Percentiles rank a stretch among this genome's conserved stretches.
phyloP scores from a whole-genome alignment of 1,284 basidiomycete genomes.

The Lentinula novae-zelandiae region DNA sequence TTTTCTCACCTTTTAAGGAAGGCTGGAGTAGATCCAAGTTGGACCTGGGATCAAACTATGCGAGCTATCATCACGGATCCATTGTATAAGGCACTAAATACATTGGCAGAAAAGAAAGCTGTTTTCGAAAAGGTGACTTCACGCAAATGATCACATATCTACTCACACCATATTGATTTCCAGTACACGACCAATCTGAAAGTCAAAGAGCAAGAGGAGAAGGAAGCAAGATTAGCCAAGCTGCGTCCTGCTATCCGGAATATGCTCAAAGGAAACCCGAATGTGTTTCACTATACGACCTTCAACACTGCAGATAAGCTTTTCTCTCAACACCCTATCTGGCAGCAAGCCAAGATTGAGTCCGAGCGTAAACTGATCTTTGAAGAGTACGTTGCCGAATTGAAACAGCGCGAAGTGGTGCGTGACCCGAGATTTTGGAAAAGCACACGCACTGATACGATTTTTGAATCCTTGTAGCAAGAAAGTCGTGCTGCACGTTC shows the following conservation, averaged over 20 bases:
- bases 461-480: conserved; percentile 44
- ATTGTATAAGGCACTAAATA: conserved; percentile 91
- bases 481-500: conserved; percentile 71
- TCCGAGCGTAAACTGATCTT: conserved; percentile 83
- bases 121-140: conserved; percentile 82
- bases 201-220: conserved; percentile 70
- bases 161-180: conserved; percentile 8
- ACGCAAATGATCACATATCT: neutral
- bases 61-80: conserved; percentile 97
- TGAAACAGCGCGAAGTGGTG: conserved; percentile 84
- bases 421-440: conserved; percentile 24
- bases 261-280: conserved; percentile 79
- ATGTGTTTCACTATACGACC: conserved; percentile 86
- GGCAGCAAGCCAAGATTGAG: conserved; percentile 82
- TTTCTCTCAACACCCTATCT: conserved; percentile 82
- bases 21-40: conserved; percentile 85
- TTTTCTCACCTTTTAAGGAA: conserved; percentile 88
- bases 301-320: conserved; percentile 82
- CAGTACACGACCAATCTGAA: conserved; percentile 71
- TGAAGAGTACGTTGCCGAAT: conserved; percentile 83
- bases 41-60: conserved; percentile 99
- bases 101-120: conserved; percentile 91
- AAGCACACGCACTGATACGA: neutral
- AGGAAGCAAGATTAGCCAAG: conserved; percentile 76
- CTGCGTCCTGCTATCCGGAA: conserved; percentile 80